Evolutionary conservation across 202 grass and related monocot genomes (phyloP).

Genomic region (Digitaria exilis): DNA sequence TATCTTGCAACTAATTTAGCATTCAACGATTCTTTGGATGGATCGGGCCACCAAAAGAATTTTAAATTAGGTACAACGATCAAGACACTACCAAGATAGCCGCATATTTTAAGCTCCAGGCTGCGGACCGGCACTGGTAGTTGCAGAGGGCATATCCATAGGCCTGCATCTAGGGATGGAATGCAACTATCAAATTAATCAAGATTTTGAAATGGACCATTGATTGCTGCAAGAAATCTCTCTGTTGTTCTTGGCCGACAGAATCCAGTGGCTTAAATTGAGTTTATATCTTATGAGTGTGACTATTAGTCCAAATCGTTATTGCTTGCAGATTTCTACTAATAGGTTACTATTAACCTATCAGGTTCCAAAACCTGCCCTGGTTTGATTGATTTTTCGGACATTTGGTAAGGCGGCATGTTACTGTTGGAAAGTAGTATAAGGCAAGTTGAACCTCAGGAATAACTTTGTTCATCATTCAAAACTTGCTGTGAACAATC

Average conservation of each 20-base stretch:
- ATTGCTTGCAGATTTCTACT: neutral
- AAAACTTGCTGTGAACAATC: neutral
- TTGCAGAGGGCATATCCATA: constrained; percentile 46
- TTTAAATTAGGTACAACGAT: constrained; percentile 9
- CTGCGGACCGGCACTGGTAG: constrained; percentile 7
- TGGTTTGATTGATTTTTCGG: neutral
- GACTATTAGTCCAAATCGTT: neutral
- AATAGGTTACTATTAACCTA: neutral
- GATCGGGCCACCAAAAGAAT: constrained; percentile 25
- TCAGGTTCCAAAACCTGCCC: neutral
- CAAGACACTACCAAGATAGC: constrained; percentile 9
- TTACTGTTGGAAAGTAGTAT: neutral
- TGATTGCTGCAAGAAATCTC: constrained; percentile 23
- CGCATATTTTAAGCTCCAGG: constrained; percentile 25
- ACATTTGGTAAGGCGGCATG: neutral
- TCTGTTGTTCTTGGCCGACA: constrained; percentile 37
- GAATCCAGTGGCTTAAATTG: constrained; percentile 18
- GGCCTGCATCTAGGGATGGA: constrained; percentile 23
- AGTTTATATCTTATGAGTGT: neutral
- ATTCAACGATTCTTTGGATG: constrained; percentile 11
- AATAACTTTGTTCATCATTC: neutral
- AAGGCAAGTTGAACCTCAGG: neutral
- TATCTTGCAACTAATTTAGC: constrained; percentile 35
- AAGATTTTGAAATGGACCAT: neutral
- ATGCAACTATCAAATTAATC: constrained; percentile 33